Base-by-base conservation (phyloP, 148 eudicot genomes). In the Rhododendron williamsianum region DNA sequence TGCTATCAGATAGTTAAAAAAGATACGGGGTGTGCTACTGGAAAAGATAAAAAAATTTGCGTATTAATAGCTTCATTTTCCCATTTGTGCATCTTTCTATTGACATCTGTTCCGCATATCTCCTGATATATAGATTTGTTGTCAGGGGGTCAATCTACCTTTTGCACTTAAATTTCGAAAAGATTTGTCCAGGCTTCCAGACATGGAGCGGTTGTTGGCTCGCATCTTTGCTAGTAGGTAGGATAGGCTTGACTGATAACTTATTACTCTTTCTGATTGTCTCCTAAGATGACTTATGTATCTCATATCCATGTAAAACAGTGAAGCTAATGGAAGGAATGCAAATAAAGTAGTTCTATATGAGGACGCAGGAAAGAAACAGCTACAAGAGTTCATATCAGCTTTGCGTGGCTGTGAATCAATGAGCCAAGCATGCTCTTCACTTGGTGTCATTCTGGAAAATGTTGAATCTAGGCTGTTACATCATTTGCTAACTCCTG, bases 321-420 rank as follows among this genome's bases (percentile, higher is more conserved):
- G 99, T 92, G 98, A 93, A 89, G 96, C 93, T 86, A 94, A 86
- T 90, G 99, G 99, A 84, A 94, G 99, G 86, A 92, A 97, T 89
- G 93, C 98, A 81, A 93, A 85, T 82, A 93, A 94, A 86, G 96
- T 97, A 82, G 86, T 93, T 90, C 92, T 97, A 25, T 97, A 97
- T 81, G 99, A 97, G 91, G 99, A 97, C 90, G 95, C 97, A 52
- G 85, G 97, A 8, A 97, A 94, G 90, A 95, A 94, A 81, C 94
- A 92, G 89, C 98, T 97, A 86, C 98, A 93, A 84, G 98, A 94
- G 93, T 97, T 97, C 88, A 95, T 97, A 81, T 90, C 95, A 45
- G 90, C 93, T 82, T 86, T 97, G 65, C 96, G 95, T 91, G 98
- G 98, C 81, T 97, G 98, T 92, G 99, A 97, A 88, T 43, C 84